Conservation (phyloP, 345 rosid species). For the Dovyalis caffra region DNA sequence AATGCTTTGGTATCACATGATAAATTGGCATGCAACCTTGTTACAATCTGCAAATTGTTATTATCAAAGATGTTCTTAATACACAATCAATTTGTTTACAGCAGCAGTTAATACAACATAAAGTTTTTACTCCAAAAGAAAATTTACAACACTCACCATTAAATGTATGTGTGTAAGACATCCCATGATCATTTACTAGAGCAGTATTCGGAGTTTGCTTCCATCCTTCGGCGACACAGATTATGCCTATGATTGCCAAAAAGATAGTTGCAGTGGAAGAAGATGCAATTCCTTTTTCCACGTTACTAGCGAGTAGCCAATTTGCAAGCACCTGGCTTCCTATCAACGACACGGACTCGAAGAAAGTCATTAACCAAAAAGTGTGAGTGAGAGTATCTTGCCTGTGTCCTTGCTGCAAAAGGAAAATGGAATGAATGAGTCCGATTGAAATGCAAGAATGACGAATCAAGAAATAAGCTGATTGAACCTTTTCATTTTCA, state of each 20-base stretch:
- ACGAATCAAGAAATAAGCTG: too few species aligned
- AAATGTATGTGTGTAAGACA: constrained; percentile 49
- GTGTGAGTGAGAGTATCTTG: constrained; percentile 70
- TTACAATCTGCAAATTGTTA: too few species aligned
- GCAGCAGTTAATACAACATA: too few species aligned
- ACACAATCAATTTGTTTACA: too few species aligned
- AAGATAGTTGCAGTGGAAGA: constrained; percentile 43
- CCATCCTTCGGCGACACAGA: constrained; percentile 49
- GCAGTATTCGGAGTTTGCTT: constrained; percentile 45
- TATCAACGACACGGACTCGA: constrained; percentile 70
- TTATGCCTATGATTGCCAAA: constrained; percentile 51
- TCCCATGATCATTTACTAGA: constrained; percentile 38
- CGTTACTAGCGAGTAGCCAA: constrained; percentile 51
- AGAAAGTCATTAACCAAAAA: constrained; percentile 89
- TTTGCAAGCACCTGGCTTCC: constrained; percentile 78
- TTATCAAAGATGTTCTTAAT: too few species aligned
- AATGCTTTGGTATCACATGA: too few species aligned
- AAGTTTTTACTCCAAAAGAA: too few species aligned
- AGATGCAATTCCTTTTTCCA: constrained; percentile 44
- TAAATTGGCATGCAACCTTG: too few species aligned
- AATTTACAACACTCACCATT: constrained; percentile 44
- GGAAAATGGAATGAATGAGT: too few species aligned
- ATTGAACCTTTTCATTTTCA: constrained; percentile 79
- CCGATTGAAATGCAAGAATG: too few species aligned
- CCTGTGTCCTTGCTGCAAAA: constrained; percentile 73